Evolutionary conservation across 345 rosid species (phyloP).

Genomic region (Citrus cavaleriei): DNA sequence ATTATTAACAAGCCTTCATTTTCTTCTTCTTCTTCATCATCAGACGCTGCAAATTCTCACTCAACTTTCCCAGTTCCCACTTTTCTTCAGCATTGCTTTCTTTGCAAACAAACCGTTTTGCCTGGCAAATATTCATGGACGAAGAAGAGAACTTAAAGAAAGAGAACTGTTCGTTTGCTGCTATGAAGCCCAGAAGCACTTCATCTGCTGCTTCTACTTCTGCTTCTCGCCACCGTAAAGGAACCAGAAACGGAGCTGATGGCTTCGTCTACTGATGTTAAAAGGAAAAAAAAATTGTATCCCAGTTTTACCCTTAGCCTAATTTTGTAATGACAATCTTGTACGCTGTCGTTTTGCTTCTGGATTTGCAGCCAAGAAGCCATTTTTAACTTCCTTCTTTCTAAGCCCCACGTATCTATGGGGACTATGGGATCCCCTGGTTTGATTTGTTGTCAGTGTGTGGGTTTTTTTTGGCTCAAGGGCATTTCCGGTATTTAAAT

Average conservation of each 20-base stretch:
- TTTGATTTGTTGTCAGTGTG: neutral
- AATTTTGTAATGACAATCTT: constrained; percentile 25
- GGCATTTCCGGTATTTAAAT: neutral
- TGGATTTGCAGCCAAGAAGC: constrained; percentile 29
- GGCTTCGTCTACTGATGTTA: constrained; percentile 49
- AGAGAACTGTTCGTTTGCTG: constrained; percentile 44
- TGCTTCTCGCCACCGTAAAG: constrained; percentile 38
- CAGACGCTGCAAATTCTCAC: neutral
- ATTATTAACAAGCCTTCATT: constrained; percentile 6
- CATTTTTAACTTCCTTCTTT: constrained; percentile 9
- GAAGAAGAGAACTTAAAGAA: constrained; percentile 53
- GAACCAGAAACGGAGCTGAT: constrained; percentile 47
- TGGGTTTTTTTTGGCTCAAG: neutral
- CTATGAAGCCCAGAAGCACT: constrained; percentile 27
- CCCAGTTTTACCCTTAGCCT: constrained; percentile 30
- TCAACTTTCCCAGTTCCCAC: constrained; percentile 19
- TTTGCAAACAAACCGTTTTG: constrained; percentile 61
- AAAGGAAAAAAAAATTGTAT: neutral
- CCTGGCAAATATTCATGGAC: constrained; percentile 71
- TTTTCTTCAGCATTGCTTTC: constrained; percentile 69
- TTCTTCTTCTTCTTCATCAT: constrained; percentile 19
- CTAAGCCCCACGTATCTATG: constrained; percentile 3
- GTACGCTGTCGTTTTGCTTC: constrained; percentile 28
- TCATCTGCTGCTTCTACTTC: constrained; percentile 26
- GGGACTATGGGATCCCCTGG: constrained; percentile 10